A percentile compares a stretch with the other conserved stretches of the same genome.
phyloP scores from a whole-genome alignment of 352 stramenopile genomes.

The Phytopythium montanum region DNA sequence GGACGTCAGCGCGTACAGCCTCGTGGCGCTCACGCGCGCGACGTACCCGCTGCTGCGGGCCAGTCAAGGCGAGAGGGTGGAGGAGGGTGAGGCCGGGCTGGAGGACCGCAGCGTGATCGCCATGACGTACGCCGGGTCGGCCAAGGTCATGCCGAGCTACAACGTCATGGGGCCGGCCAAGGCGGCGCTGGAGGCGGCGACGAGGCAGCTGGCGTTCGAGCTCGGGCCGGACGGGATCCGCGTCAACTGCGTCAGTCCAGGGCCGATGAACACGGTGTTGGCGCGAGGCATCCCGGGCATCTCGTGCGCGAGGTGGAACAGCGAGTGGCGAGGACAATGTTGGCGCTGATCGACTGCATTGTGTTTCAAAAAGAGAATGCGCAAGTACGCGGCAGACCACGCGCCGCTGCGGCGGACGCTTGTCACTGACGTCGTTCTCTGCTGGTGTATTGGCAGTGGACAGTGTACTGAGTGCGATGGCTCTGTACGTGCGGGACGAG shows the following conservation, averaged over 20 bases:
- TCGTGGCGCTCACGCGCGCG: conserved; percentile 77
- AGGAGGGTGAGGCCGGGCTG: neutral
- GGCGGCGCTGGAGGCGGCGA: conserved; percentile 81
- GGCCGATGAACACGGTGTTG: conserved; percentile 89
- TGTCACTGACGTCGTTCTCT: conserved; percentile 1
- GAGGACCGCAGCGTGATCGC: conserved; percentile 76
- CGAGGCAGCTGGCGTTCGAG: conserved; percentile 82
- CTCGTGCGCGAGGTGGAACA: conserved; percentile 20
- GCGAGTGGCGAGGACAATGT: neutral
- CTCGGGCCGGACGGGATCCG: conserved; percentile 71
- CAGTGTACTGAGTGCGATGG: conserved; percentile 60
- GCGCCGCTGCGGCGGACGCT: neutral
- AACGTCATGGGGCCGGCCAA: conserved; percentile 93
- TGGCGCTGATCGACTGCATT: neutral
- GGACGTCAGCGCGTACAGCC: conserved; percentile 87
- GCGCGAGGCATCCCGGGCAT: conserved; percentile 89
- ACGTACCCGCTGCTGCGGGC: conserved; percentile 51
- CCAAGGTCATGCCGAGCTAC: conserved; percentile 86
- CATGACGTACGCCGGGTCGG: conserved; percentile 84
- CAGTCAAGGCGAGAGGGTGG: neutral
- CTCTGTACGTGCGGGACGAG: conserved; percentile 28
- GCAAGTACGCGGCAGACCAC: conserved; percentile 19
- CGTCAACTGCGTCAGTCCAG: conserved; percentile 90
- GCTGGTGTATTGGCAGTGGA: conserved; percentile 43
- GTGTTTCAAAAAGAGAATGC: conserved; percentile 1